Evolutionary conservation across 2,329 filamentous ascomycete genomes (phyloP).

Genomic region (Penicillium hordei): DNA sequence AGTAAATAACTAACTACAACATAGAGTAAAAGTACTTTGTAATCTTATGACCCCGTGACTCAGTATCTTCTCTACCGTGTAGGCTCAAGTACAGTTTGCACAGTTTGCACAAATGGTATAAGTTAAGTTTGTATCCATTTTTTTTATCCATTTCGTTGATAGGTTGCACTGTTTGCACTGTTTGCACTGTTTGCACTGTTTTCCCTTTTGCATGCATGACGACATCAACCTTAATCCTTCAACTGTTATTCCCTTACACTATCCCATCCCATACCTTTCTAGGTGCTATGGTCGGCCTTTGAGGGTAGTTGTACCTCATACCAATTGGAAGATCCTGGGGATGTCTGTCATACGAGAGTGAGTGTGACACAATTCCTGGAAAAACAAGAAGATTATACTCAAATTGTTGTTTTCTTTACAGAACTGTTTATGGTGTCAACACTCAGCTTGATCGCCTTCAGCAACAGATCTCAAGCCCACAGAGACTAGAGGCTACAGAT

Average conservation of each 20-base stretch:
- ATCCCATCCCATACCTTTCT: background rate
- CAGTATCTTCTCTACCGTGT: slow-evolving; percentile 5
- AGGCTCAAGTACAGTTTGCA: slow-evolving; percentile 2
- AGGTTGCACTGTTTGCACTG: background rate
- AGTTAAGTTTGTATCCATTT: too few relatives aligned
- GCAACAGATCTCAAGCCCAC: slow-evolving; percentile 34
- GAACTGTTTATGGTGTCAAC: slow-evolving; percentile 59
- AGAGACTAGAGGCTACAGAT: slow-evolving; percentile 26
- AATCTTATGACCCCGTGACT: background rate
- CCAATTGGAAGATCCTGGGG: background rate
- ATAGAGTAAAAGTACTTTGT: too few relatives aligned
- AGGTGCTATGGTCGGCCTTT: background rate
- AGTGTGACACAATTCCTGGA: background rate
- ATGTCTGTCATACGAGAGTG: slow-evolving; percentile 29
- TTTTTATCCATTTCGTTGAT: too few relatives aligned
- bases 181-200: background rate
- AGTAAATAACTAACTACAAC: too few relatives aligned
- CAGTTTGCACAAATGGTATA: too few relatives aligned
- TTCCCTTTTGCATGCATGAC: background rate
- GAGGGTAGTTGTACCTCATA: background rate
- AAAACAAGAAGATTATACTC: background rate
- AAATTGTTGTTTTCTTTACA: slow-evolving; percentile 22
- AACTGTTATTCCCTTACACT: background rate
- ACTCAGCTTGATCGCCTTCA: slow-evolving; percentile 59
- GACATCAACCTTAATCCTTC: background rate